phyloP scores from a whole-genome alignment of 192 early-diverging fungal genomes.

The Backusella sp. region DNA sequence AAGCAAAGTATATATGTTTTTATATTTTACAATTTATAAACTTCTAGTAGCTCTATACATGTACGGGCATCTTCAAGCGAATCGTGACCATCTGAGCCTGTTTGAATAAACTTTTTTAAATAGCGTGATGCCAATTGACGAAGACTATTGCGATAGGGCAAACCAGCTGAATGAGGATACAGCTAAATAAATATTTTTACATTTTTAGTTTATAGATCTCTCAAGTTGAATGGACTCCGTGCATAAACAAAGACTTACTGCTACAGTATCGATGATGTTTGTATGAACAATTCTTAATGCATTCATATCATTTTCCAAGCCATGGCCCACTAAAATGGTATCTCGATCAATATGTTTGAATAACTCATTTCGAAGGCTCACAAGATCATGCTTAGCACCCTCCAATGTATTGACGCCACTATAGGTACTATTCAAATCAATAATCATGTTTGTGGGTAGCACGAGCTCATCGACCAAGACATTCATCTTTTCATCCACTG shows the following conservation, averaged over 20 bases:
- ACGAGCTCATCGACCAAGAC: constrained; percentile 62
- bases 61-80: constrained; percentile 60
- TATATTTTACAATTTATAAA: background rate
- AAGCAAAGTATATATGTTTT: too few relatives aligned
- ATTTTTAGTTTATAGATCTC: too few relatives aligned
- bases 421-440: constrained; percentile 63
- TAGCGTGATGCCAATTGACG: constrained; percentile 47
- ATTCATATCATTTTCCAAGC: constrained; percentile 40
- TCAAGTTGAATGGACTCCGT: too few relatives aligned
- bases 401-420: constrained; percentile 54
- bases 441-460: constrained; percentile 45
- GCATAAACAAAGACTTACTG: constrained; percentile 25
- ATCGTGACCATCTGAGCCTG: constrained; percentile 56
- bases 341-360: constrained; percentile 39
- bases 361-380: constrained; percentile 37
- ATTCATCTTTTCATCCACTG: constrained; percentile 46
- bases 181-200: constrained; percentile 22
- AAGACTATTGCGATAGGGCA: constrained; percentile 49
- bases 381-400: constrained; percentile 48
- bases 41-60: constrained; percentile 47
- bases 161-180: constrained; percentile 50
- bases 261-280: constrained; percentile 40
- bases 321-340: constrained; percentile 66
- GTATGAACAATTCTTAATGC: constrained; percentile 37
- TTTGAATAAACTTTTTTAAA: constrained; percentile 56